Evolutionary conservation across 768 basidiomycete species (phyloP).

Genomic region (Podaxis sp.): DNA sequence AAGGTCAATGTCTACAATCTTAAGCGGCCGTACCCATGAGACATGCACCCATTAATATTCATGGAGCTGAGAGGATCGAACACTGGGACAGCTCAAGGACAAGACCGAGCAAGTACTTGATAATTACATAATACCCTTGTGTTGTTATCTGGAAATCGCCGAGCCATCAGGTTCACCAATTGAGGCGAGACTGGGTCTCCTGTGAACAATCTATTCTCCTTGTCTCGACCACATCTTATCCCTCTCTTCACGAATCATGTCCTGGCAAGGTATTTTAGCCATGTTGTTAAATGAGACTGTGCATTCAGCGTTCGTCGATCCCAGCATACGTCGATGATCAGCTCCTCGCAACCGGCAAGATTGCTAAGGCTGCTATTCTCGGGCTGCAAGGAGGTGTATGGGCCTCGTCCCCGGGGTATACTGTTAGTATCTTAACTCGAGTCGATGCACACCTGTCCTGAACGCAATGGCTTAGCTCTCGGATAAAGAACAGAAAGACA

Average conservation of each 20-base stretch:
- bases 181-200: neutral
- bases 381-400: conserved; percentile 75
- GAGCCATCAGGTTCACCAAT: conserved; percentile 5
- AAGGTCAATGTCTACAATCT: neutral
- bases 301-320: neutral
- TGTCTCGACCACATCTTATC: neutral
- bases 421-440: conserved; percentile 32
- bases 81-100: neutral
- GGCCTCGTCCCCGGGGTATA: conserved; percentile 60
- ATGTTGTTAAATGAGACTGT: neutral
- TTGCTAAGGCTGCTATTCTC: conserved; percentile 74
- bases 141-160: conserved; percentile 11
- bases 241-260: conserved; percentile 38
- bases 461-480: conserved; percentile 42
- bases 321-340: conserved; percentile 80
- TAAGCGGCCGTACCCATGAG: neutral
- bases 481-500: conserved; percentile 55
- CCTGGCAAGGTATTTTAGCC: conserved; percentile 57
- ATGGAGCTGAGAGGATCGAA: neutral
- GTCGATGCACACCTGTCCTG: neutral
- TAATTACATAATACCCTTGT: neutral
- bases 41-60: neutral
- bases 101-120: neutral
- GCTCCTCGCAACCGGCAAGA: conserved; percentile 68
- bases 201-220: conserved; percentile 13